Evolutionary conservation across 2,329 filamentous ascomycete species (phyloP), one percentile per base, ranked within the genome.

Genomic region (Neonectria hederae): DNA sequence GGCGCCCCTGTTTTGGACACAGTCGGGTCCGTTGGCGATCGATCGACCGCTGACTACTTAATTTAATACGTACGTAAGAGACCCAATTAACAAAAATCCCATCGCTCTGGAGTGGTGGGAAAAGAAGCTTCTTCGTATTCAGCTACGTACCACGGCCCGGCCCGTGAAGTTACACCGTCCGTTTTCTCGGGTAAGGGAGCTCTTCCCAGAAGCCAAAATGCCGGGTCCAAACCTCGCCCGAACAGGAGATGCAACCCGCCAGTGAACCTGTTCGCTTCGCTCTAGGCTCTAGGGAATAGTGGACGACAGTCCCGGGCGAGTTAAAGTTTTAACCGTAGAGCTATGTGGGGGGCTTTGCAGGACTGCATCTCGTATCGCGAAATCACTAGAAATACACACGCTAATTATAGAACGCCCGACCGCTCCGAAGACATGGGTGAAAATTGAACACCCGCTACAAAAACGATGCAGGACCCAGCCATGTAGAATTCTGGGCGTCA

Each of bases 401-500:
- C 48, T 51, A 51, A 51, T 51, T 22, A 51, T 51, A 51, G 48
- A 51, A 21, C 17, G 48, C n/a, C n/a, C n/a, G 28, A 26, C 26
- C 48, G 28, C 26, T 32, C 26, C 26, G 11, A 11, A 22, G n/a
- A n/a, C n/a, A 42, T 42, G 21, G 48, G 22, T 32, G n/a, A 10
- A 42, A 21, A n/a, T 8, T 30, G 17, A 30, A 17, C 9, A 6
- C 19, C 19, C 26, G 30, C 48, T 30, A 32, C 26, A 30, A 51
- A 51, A 32, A 28, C 11, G 30, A 32, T 51, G 5, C 7, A 4
- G 19, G 11, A 32, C 28, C 48, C 48, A 14, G 30, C n/a, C 3
- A 51, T 14, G 30, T 21, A 22, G 17, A 19, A 4, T 22, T 13
- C 21, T 21, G 10, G 17, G 19, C 30, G 2, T 30, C 30, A 30